Conservation (phyloP, 1,139 yeast species). For the Candida mesenterica region DNA sequence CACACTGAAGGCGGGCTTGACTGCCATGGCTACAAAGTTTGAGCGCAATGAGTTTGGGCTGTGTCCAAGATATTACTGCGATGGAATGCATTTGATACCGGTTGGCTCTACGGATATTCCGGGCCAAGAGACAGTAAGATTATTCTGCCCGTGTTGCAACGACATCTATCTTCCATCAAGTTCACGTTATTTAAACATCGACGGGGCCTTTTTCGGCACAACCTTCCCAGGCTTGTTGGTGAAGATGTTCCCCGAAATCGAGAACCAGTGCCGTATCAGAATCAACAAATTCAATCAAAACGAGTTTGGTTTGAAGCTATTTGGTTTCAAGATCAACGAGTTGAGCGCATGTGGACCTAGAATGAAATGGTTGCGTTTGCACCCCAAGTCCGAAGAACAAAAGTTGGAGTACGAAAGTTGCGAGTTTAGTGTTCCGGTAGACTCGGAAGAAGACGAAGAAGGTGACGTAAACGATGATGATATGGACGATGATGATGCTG, state of each 20-base stretch:
- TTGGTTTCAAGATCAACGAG: constrained; percentile 84
- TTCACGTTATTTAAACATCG: constrained; percentile 80
- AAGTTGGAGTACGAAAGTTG: constrained; percentile 59
- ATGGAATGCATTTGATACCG: constrained; percentile 89
- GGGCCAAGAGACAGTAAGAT: constrained; percentile 86
- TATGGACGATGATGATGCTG: constrained; percentile 18
- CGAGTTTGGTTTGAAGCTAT: constrained; percentile 70
- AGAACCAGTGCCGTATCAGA: constrained; percentile 50
- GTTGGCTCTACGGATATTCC: constrained; percentile 90
- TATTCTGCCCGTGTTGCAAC: constrained; percentile 92
- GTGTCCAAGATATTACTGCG: constrained; percentile 89
- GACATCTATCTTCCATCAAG: constrained; percentile 87
- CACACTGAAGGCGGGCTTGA: constrained; percentile 84
- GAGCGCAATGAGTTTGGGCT: constrained; percentile 87
- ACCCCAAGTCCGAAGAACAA: constrained; percentile 61
- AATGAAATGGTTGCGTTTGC: constrained; percentile 89
- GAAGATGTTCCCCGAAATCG: constrained; percentile 83
- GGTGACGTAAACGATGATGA: constrained; percentile 28
- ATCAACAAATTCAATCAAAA: constrained; percentile 52
- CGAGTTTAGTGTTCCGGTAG: constrained; percentile 54
- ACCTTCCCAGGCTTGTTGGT: constrained; percentile 91
- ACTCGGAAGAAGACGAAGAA: constrained; percentile 22
- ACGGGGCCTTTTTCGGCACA: constrained; percentile 96
- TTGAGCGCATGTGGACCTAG: constrained; percentile 80
- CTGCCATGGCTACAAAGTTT: constrained; percentile 94